Evolutionary conservation across 1,284 basidiomycete species (phyloP), one percentile per base, ranked within the genome.

Genomic region (Mrakiaceae sp.): DNA sequence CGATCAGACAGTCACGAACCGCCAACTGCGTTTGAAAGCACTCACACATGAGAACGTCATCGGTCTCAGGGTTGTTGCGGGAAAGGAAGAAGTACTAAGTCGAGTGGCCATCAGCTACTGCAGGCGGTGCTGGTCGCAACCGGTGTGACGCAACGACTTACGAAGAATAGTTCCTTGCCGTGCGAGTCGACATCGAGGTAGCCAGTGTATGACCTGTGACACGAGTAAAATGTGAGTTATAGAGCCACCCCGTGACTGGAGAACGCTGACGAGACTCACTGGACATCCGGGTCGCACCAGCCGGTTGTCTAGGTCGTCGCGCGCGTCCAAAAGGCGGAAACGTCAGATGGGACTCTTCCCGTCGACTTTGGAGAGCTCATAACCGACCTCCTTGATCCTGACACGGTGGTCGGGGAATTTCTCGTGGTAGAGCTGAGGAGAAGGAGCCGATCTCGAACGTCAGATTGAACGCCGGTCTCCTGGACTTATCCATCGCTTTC

Each of bases 51-150:
- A 76, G 58, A 0, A 80, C 75, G 0, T 78, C 78, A 68, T 79
- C 78, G 46, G 79, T 79, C 12, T 80, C 79, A 2, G 88, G 87
- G 67, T 85, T 78, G 54, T 80, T 79, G 65, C 87, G 78, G 61
- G 85, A 87, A 74, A 88, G 87, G 73, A 91, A 90, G 78, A 90
- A 90, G 75, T 87, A 88, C 27, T 27, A 27, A 27, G 27, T 1
- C 27, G 27, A 27, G 27, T 27, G 27, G 27, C 27, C 27, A 27
- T 27, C 27, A 27, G 27, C 27, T 27, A 2, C 27, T 27, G 27
- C 27, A 27, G 27, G 27, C 27, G 27, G 27, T 27, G 27, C 27
- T 27, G 27, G 27, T 27, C 27, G 27, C 27, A 27, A 27, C 27
- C 27, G 27, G 27, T 27, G 27, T 27, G 27, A 27, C 27, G 27